Evolutionary conservation across 495 filamentous ascomycete species (phyloP).

Genomic region (Neurospora intermedia): DNA sequence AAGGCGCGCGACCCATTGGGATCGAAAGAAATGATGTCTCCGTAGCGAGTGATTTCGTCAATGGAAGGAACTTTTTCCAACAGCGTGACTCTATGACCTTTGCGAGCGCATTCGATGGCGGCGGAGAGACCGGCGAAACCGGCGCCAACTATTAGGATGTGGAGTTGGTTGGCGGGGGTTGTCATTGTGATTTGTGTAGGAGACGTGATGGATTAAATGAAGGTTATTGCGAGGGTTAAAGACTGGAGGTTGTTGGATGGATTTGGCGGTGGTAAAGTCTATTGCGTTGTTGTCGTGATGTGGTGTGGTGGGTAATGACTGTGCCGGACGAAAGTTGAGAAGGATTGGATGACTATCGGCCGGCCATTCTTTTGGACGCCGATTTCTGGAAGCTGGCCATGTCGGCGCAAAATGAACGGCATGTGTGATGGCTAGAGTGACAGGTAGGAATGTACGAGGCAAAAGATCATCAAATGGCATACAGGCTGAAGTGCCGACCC

Average conservation of each 20-base stretch:
- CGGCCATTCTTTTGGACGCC: conserved; percentile 6
- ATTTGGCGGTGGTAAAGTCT: no score
- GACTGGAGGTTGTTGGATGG: no score
- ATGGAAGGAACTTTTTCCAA: conserved; percentile 28
- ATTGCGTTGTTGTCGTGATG: no score
- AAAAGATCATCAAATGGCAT: conserved; percentile 5
- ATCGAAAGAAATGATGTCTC: conserved; percentile 44
- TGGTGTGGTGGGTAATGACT: no score
- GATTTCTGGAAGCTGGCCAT: neutral
- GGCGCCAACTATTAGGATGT: conserved; percentile 48
- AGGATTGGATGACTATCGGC: neutral
- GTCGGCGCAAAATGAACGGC: neutral
- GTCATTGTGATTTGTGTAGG: conserved; percentile 3
- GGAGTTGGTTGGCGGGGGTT: conserved; percentile 30
- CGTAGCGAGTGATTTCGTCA: conserved; percentile 34
- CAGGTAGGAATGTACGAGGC: neutral
- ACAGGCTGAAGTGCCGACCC: conserved; percentile 15
- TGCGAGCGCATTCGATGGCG: conserved; percentile 46
- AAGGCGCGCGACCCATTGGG: conserved; percentile 38
- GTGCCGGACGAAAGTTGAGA: neutral
- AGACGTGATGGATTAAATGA: neutral
- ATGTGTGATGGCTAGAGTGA: neutral
- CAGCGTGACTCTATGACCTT: conserved; percentile 23
- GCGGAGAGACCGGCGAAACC: conserved; percentile 52
- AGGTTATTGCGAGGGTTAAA: neutral